Base-by-base conservation (phyloP, 2,329 filamentous ascomycete species). In the Fusarium humuli region DNA sequence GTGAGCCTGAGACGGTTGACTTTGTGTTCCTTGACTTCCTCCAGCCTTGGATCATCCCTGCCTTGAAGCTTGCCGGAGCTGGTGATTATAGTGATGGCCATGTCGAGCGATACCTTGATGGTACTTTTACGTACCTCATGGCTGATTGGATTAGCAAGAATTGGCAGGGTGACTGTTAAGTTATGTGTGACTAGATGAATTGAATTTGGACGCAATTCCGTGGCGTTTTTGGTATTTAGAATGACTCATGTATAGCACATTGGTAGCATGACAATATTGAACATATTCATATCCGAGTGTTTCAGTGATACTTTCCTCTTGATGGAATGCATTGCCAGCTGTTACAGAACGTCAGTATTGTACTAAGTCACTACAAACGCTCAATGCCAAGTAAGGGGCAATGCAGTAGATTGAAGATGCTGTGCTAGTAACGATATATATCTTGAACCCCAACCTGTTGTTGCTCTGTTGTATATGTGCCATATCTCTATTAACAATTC, bases 1-100 rank as follows among this genome's bases (percentile, higher is more conserved):
- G 77, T 8, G 83, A 87, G 18, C 92, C 93, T 0, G 88, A 92
- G 55, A 90, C 81, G 1, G 94, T 99, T 1, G 95, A 98, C 78
- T 79, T 99, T 10, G 90, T 98, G 16, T 99, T 97, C 77, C 88
- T 97, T 61, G 94, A 97, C 77, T 99, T 98, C 78, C 90, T 98
- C 37, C 87, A 96, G 80, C 90, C 90, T 12, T 97, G 92, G 87
- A 83, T 98, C 41, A 80, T 97, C 20, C 81, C 91, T 13, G 94
- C 94, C 5, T 82, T 97, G 66, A 89, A 90, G 71, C 85, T 88
- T 67, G 82, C 81, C 27, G 88, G 88, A 0, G 84, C 83, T 3
- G 83, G 63, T 7, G 48, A 84, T 27, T 90, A 86, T 59, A 79
- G 68, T 23, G 77, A 79, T 11, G 77, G 79, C 7, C 83, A 89